Conservation (phyloP, 2,329 filamentous ascomycete species). For the Trichophyton schoenleinii region DNA sequence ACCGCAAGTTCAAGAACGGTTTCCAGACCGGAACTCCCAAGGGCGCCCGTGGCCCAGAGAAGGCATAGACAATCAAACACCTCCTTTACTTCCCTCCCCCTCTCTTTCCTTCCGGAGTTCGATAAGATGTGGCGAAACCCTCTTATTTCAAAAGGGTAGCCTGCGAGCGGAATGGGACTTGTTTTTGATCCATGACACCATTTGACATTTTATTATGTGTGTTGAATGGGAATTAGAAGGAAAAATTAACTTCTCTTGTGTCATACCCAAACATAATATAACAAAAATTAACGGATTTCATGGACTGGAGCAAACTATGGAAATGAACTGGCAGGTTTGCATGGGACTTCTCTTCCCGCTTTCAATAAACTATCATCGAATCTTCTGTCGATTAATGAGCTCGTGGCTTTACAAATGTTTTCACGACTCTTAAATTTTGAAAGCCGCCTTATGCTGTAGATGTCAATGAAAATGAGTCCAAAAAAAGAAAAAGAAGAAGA, state of each 20-base stretch:
- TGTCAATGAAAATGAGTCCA: background rate
- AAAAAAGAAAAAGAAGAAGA: background rate
- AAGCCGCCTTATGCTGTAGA: background rate
- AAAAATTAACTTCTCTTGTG: background rate
- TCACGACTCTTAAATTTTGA: background rate
- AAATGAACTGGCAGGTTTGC: background rate
- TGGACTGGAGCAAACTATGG: slow-evolving; percentile 2
- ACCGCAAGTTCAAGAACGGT: slow-evolving; percentile 92
- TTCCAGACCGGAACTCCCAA: slow-evolving; percentile 88
- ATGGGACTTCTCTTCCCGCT: background rate
- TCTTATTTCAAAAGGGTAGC: slow-evolving; percentile 25
- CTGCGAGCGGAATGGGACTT: slow-evolving; percentile 52
- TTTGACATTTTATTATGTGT: slow-evolving; percentile 4
- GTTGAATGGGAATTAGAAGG: background rate
- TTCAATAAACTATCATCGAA: background rate
- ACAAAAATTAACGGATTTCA: slow-evolving; percentile 4
- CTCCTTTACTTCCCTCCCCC: slow-evolving; percentile 11
- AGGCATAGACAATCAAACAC: slow-evolving; percentile 23
- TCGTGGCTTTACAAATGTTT: background rate
- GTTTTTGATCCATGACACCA: slow-evolving; percentile 22
- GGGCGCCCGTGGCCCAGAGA: slow-evolving; percentile 57
- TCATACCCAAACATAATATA: slow-evolving; percentile 5
- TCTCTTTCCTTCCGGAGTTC: slow-evolving; percentile 14
- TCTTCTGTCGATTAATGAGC: background rate
- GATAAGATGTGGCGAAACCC: background rate